A percentile compares a stretch with the other conserved stretches of the same genome.
phyloP scores from a whole-genome alignment of 2,329 filamentous ascomycete genomes.

The Neurospora crassa region DNA sequence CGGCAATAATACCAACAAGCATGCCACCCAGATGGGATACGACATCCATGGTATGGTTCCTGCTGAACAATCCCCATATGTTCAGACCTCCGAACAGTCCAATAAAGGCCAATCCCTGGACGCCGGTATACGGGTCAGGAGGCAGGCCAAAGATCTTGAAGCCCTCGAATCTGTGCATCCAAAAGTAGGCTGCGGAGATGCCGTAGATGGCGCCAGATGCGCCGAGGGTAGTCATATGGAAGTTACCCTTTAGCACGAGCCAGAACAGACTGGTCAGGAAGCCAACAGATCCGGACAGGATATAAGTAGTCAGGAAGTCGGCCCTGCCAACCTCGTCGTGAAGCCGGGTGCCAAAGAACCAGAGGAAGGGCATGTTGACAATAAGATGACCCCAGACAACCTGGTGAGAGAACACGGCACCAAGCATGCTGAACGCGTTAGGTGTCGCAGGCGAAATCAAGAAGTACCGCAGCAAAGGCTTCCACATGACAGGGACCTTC shows the following conservation, averaged over 20 bases:
- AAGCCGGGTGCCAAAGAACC: slow-evolving; percentile 55
- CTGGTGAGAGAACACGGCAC: slow-evolving; percentile 62
- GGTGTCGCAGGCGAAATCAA: slow-evolving; percentile 56
- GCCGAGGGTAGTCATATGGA: slow-evolving; percentile 49
- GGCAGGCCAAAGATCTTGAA: slow-evolving; percentile 50
- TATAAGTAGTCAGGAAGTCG: slow-evolving; percentile 58
- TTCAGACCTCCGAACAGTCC: slow-evolving; percentile 41
- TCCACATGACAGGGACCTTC: slow-evolving; percentile 57
- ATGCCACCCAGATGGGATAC: slow-evolving; percentile 45
- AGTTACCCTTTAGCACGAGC: slow-evolving; percentile 35
- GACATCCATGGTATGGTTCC: slow-evolving; percentile 36
- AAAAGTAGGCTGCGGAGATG: slow-evolving; percentile 51
- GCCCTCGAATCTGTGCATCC: slow-evolving; percentile 44
- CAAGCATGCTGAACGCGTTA: slow-evolving; percentile 49
- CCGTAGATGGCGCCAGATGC: slow-evolving; percentile 57
- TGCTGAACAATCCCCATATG: slow-evolving; percentile 35
- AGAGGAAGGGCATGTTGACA: slow-evolving; percentile 56
- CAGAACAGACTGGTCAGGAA: slow-evolving; percentile 47
- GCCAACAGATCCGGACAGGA: slow-evolving; percentile 47
- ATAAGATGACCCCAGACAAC: slow-evolving; percentile 44
- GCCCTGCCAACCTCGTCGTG: slow-evolving; percentile 63
- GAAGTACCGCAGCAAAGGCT: slow-evolving; percentile 58
- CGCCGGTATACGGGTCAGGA: slow-evolving; percentile 39
- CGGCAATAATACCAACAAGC: slow-evolving; percentile 34
- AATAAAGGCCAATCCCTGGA: slow-evolving; percentile 45